Conservation (phyloP, 2,329 filamentous ascomycete species). For the Fusarium secorum region DNA sequence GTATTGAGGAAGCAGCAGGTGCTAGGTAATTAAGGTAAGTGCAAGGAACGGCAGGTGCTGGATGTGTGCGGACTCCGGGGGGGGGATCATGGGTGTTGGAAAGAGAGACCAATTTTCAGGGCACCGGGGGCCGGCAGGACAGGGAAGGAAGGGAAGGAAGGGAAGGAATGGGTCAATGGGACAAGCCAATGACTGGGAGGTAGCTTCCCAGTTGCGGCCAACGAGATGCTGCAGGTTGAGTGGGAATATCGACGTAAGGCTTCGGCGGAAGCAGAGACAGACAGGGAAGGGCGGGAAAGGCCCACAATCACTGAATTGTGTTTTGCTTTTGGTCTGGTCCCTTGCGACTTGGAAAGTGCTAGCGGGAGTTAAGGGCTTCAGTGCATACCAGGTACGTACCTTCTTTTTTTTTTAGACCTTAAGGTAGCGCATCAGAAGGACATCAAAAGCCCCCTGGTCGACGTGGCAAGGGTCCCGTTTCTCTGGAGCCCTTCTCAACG, state of each 20-base stretch:
- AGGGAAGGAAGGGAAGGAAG: conserved; percentile 35
- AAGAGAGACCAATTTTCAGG: conserved; percentile 39
- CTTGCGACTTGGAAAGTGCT: conserved; percentile 13
- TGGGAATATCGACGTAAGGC: conserved; percentile 35
- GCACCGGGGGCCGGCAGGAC: conserved; percentile 27
- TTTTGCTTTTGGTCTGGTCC: conserved; percentile 27
- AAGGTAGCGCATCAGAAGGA: conserved; percentile 18
- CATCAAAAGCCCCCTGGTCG: conserved; percentile 26
- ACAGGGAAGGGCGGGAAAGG: conserved; percentile 30
- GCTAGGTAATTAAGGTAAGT: conserved; percentile 40
- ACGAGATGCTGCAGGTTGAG: conserved; percentile 33
- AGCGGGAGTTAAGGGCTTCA: conserved; percentile 15
- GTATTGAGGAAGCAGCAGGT: conserved; percentile 35
- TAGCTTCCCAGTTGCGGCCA: conserved; percentile 7
- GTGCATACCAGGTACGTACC: conserved; percentile 13
- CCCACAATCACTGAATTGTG: conserved; percentile 32
- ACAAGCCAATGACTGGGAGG: conserved; percentile 18
- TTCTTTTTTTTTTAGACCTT: conserved; percentile 17
- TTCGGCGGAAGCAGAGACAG: conserved; percentile 14
- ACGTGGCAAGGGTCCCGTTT: conserved; percentile 33
- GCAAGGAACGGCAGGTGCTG: conserved; percentile 28
- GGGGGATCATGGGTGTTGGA: conserved; percentile 28
- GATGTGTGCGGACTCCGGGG: conserved; percentile 28
- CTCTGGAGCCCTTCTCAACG: conserved; percentile 28
- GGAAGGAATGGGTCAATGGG: conserved; percentile 32